A percentile compares a stretch with the other conserved stretches of the same genome.
Conservation (phyloP, 2,329 filamentous ascomycete species). For the Pyrenochaeta sp. region DNA sequence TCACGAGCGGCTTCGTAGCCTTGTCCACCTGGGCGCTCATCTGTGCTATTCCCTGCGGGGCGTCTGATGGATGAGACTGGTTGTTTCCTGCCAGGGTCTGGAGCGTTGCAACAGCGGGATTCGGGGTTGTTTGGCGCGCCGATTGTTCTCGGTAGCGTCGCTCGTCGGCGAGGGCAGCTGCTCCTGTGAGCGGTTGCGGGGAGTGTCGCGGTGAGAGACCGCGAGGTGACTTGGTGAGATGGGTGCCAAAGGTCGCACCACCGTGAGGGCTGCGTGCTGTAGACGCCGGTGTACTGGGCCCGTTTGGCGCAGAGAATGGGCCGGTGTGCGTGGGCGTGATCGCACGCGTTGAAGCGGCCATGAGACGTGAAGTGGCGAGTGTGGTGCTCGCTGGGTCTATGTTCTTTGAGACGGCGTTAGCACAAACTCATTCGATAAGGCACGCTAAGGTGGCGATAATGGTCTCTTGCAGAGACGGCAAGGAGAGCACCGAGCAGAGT, state of each 20-base stretch:
- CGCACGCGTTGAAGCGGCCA: constrained; percentile 56
- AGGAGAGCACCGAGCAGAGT: background rate
- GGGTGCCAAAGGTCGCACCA: constrained; percentile 45
- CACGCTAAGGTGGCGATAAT: background rate
- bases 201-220: constrained; percentile 52
- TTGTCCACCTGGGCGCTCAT: constrained; percentile 60
- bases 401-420: constrained; percentile 21
- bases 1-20: constrained; percentile 58
- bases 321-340: constrained; percentile 54
- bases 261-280: constrained; percentile 35
- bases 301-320: constrained; percentile 50
- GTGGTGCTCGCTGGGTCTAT: constrained; percentile 2
- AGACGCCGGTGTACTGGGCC: constrained; percentile 52
- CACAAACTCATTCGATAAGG: background rate
- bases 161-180: constrained; percentile 59
- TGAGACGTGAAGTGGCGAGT: constrained; percentile 30
- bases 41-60: constrained; percentile 52
- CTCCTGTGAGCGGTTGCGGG: constrained; percentile 56
- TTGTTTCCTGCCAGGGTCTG: constrained; percentile 54
- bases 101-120: constrained; percentile 56
- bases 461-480: background rate
- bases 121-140: constrained; percentile 58
- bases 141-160: constrained; percentile 54
- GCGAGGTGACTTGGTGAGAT: constrained; percentile 54
- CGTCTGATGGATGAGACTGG: constrained; percentile 52